Evolutionary conservation across 768 basidiomycete species (phyloP), one percentile per base, ranked within the genome.

Genomic region (Suillus subalutaceus): DNA sequence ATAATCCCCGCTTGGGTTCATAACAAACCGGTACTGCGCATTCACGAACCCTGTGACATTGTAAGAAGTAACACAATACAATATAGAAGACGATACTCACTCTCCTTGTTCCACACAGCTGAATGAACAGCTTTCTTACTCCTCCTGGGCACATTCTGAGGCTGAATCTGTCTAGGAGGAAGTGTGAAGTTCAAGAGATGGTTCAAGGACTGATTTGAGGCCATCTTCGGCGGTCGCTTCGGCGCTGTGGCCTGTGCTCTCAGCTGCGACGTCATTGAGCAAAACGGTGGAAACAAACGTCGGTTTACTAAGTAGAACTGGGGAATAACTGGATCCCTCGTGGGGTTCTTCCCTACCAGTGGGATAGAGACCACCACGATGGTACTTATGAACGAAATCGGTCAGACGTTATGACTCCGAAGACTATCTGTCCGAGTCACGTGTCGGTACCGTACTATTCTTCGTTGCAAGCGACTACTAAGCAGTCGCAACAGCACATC

Each of bases 161-260:
- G 82, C 41, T 87, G 86, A 52, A 84, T 78, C 77, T 94, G 90
- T 74, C 96, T 84, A 20, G 96, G 95, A 70, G 97, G 96, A 35
- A 98, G 83, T 6, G 91, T 89, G 79, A 99, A 99, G 77, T 94
- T 97, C 74, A 98, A 91, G 62, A 97, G 89, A 81, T 97, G 90
- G 74, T 93, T 92, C 75, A 83, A 74, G 66, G 85, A 82, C 79
- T 90, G 88, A 68, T 82, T 81, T 30, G 88, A 82, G 48, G 87
- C 82, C 86, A 88, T 90, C 86, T 93, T 92, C 69, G 83, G 75
- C 52, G 84, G 75, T 73, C 89, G 88, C 78, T 88, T 88, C 68
- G 85, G 80, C 63, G 81, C 83, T 61, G 80, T 71, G 66, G 68
- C 69, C 52, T 72, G 65, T 68, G 66, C 57, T 64, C 63, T 69